Evolutionary conservation across 306 rosid genomes (phyloP).

Genomic region (Vachellia collinsii): DNA sequence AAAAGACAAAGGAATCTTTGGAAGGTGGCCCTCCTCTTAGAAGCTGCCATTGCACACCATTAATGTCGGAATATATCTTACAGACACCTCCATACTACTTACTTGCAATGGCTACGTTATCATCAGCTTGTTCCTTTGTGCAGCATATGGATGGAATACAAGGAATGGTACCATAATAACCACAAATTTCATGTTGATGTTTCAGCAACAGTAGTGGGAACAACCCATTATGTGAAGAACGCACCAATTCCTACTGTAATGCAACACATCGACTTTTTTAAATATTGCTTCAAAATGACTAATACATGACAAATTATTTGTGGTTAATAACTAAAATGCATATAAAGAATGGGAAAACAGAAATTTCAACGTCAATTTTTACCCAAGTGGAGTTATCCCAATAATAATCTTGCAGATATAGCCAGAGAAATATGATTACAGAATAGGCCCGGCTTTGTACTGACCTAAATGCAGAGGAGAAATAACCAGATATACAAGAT

Average conservation of each 20-base stretch:
- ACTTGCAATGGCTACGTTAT: not conserved
- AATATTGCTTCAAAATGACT: no score
- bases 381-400: no score
- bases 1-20: not conserved
- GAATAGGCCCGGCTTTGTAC: no score
- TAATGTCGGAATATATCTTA: not conserved
- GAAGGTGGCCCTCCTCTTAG: not conserved
- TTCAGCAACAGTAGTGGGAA: not conserved
- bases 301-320: no score
- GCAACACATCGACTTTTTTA: not conserved
- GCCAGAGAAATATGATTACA: no score
- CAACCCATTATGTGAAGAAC: not conserved
- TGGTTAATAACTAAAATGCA: no score
- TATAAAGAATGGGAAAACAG: not conserved
- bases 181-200: not conserved
- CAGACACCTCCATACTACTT: not conserved
- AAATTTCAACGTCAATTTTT: not conserved
- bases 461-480: no score
- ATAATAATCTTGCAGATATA: no score
- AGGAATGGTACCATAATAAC: not conserved
- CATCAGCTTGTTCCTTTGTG: not conserved
- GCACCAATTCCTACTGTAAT: not conserved
- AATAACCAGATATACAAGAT: no score
- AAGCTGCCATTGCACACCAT: not conserved
- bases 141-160: not conserved